Evolutionary conservation across 345 rosid species (phyloP), one percentile per base, ranked within the genome.

Genomic region (Salix viminalis): DNA sequence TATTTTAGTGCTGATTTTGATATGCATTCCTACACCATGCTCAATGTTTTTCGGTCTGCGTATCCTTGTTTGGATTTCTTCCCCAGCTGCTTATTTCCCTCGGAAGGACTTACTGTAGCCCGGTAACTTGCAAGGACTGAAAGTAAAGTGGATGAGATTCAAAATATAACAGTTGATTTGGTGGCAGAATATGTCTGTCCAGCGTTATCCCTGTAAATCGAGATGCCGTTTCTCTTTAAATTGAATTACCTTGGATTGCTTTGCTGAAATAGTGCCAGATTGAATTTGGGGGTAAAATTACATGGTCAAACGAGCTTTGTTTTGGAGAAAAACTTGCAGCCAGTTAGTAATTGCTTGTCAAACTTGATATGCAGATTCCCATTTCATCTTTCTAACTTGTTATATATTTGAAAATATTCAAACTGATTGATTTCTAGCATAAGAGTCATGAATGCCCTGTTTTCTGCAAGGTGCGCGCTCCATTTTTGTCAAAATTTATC

Each of bases 1-100:
- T 62, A 42, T 74, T 50, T 60, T 69, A 71, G 41, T 41, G 46
- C 65, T 36, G 79, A 65, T 70, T 56, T 66, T 67, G 50, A 52
- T 76, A 42, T 73, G 41, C 41, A 23, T 81, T 78, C 14, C 24
- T 21, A 23, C 26, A 6, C 30, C 52, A 4, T 71, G 23, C 23
- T 64, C 66, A 3, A 32, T 44, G 23, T 26, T 14, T 42, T 2
- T 7, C 9, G 24, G 32, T 16, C 28, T 24, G 0, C 44, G 8
- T 46, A 14, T 58, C 28, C 18, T 7, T 39, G 19, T 28, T 7
- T 67, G 36, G 36, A 12, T 10, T 6, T 70, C 32, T 74, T 56
- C 23, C 26, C 9, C 61, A 7, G 13, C 50, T 46, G 50, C 15
- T 46, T 46, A 4, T 46, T 46, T 46, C 50, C 16, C 50, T 46